phyloP scores from a whole-genome alignment of 257 asterid species.

The Solanum habrochaites region DNA sequence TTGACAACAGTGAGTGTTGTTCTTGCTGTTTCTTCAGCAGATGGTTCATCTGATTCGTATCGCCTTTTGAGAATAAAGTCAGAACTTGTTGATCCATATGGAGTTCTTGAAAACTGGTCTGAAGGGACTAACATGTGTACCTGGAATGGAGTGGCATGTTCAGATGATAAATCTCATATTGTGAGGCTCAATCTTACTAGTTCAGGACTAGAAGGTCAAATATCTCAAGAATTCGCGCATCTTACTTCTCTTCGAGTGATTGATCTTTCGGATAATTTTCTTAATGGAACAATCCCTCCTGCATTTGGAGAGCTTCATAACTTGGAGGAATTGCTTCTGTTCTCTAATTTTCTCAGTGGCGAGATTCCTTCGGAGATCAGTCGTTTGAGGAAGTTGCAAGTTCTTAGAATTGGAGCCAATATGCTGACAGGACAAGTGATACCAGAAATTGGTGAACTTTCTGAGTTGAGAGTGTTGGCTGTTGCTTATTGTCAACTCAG shows the following conservation, averaged over 20 bases:
- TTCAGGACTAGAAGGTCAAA: constrained; percentile 43
- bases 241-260: constrained; percentile 47
- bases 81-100: constrained; percentile 41
- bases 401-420: constrained; percentile 72
- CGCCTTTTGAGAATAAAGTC: constrained; percentile 53
- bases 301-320: constrained; percentile 43
- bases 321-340: constrained; percentile 47
- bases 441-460: constrained; percentile 39
- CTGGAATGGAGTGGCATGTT: constrained; percentile 73
- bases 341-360: constrained; percentile 52
- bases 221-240: constrained; percentile 43
- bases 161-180: constrained; percentile 33
- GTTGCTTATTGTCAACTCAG: constrained; percentile 56
- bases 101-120: constrained; percentile 56
- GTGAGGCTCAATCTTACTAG: constrained; percentile 45
- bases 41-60: constrained; percentile 32
- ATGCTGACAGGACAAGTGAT: constrained; percentile 40
- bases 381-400: constrained; percentile 40
- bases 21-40: constrained; percentile 13
- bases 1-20: constrained; percentile 17
- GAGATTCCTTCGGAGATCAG: constrained; percentile 54
- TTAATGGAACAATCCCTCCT: constrained; percentile 54
- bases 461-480: constrained; percentile 51
- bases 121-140: constrained; percentile 38
- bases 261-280: constrained; percentile 55